These are phyloP conservation scores for Komagataella pastoris DNA, from an alignment of 805 yeast species.

Conservation along the genomic window DNA sequence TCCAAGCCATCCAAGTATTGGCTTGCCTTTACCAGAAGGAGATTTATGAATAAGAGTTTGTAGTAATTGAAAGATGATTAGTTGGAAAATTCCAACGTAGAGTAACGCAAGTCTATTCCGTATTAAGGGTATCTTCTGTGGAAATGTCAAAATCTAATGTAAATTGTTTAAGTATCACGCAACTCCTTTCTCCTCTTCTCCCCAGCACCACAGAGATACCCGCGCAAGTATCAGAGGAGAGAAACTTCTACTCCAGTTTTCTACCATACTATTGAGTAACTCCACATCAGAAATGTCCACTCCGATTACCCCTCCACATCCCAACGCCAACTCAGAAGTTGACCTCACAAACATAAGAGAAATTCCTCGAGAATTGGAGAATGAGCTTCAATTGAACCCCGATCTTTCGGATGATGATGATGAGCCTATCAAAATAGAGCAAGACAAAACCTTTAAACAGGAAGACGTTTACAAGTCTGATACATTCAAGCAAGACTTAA, in stretches of 20 bases:
- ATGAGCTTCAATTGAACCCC: slow-evolving; percentile 11
- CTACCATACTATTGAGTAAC: background rate
- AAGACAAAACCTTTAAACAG: slow-evolving; percentile 1
- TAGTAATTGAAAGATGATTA: slow-evolving; percentile 9
- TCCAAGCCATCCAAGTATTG: slow-evolving; percentile 75
- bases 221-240: background rate
- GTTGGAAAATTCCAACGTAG: background rate
- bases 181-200: background rate
- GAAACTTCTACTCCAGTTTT: background rate
- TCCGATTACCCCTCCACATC: slow-evolving; percentile 16
- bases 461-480: background rate
- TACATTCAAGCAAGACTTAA: background rate
- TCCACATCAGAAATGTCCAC: background rate
- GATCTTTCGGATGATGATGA: slow-evolving; percentile 7
- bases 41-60: slow-evolving; percentile 88
- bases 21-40: slow-evolving; percentile 90
- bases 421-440: slow-evolving; percentile 1
- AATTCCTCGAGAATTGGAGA: slow-evolving; percentile 11
- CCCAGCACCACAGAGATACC: background rate
- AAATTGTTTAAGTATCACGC: background rate
- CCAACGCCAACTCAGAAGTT: slow-evolving; percentile 13
- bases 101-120: background rate
- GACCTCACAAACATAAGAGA: slow-evolving; percentile 1
- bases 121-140: background rate
- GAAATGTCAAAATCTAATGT: background rate